These are phyloP conservation scores for Calocybe indica DNA, from an alignment of 768 basidiomycete species.

Conservation along the genomic window DNA sequence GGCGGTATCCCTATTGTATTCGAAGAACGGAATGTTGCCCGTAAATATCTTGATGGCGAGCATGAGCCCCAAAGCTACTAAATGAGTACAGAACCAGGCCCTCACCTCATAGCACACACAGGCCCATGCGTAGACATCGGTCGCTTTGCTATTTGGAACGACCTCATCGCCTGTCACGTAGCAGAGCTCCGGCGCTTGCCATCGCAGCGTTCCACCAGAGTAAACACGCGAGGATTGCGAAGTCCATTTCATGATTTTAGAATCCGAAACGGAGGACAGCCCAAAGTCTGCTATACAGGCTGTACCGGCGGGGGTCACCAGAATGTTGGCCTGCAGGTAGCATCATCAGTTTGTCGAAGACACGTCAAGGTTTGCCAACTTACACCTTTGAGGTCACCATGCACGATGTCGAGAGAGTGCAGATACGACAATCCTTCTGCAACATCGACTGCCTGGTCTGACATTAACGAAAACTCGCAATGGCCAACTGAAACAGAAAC, in stretches of 20 bases:
- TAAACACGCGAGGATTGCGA: conserved; percentile 7
- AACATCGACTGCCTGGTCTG: conserved; percentile 23
- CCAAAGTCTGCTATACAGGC: conserved; percentile 50
- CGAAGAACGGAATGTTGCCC: conserved; percentile 8
- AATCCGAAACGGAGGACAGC: conserved; percentile 21
- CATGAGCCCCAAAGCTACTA: neutral
- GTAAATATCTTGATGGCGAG: neutral
- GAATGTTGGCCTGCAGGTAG: conserved; percentile 32
- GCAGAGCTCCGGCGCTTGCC: conserved; percentile 28
- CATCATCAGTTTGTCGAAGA: neutral
- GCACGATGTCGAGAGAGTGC: conserved; percentile 29
- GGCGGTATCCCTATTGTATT: conserved; percentile 9
- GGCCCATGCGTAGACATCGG: conserved; percentile 10
- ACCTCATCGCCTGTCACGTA: conserved; percentile 11
- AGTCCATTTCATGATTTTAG: conserved; percentile 8
- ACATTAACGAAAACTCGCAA: neutral
- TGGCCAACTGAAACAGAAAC: conserved; percentile 6
- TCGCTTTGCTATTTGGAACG: conserved; percentile 7
- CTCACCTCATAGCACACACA: conserved; percentile 8
- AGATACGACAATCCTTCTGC: conserved; percentile 26
- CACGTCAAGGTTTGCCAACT: conserved; percentile 3
- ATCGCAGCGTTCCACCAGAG: conserved; percentile 21
- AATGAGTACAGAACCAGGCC: neutral
- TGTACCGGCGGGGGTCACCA: conserved; percentile 28
- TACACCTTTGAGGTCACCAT: conserved; percentile 41